These are phyloP conservation scores for Neoconidiobolus thromboides DNA, from an alignment of 371 early-diverging fungal species.

Conservation along the genomic window DNA sequence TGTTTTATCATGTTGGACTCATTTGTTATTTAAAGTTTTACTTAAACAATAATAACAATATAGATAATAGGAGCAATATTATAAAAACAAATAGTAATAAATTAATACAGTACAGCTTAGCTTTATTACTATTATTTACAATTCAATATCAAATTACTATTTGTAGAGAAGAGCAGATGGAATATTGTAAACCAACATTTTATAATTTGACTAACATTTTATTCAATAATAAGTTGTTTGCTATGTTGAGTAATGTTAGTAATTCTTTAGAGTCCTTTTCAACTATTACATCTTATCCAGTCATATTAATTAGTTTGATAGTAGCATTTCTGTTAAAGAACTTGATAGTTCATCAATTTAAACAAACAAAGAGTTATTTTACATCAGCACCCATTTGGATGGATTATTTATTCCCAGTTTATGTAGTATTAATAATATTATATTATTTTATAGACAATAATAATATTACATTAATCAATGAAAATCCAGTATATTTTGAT, in stretches of 20 bases:
- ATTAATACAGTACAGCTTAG: slow-evolving; percentile 17
- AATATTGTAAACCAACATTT: slow-evolving; percentile 48
- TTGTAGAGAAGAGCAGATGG: slow-evolving; percentile 76
- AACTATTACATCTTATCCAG: slow-evolving; percentile 8
- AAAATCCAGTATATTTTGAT: background rate
- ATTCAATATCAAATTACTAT: slow-evolving; percentile 39
- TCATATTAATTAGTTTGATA: background rate
- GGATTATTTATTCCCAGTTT: background rate
- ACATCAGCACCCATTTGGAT: slow-evolving; percentile 9
- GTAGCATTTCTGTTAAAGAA: too few species aligned
- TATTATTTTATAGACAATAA: slow-evolving; percentile 44
- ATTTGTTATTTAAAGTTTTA: too few species aligned
- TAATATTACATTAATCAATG: slow-evolving; percentile 9
- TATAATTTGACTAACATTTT: slow-evolving; percentile 16
- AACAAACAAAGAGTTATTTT: slow-evolving; percentile 10
- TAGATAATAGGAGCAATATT: too few species aligned
- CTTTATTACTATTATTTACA: slow-evolving; percentile 33
- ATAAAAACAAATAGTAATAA: slow-evolving; percentile 10
- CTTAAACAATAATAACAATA: too few species aligned
- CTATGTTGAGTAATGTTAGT: slow-evolving; percentile 7
- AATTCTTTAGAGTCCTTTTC: slow-evolving; percentile 14
- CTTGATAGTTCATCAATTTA: background rate
- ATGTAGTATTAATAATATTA: slow-evolving; percentile 24
- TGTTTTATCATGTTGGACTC: background rate
- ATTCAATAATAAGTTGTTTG: too few species aligned